These are phyloP conservation scores for Crotalaria pallida DNA, from an alignment of 306 rosid genomes.

Conservation along the genomic window DNA sequence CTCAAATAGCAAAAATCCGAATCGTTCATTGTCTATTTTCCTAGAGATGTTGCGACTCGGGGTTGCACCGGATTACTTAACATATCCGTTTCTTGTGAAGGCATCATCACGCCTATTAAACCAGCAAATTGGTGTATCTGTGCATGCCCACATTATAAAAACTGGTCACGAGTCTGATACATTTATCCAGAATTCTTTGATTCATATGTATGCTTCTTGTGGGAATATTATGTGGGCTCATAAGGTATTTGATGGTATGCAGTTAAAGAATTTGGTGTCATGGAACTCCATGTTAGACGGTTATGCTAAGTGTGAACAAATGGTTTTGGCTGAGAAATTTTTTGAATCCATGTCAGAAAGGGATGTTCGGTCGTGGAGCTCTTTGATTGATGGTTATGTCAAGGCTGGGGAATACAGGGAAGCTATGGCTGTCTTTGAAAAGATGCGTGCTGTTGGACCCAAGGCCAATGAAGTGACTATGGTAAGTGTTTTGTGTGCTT, in stretches of 20 bases:
- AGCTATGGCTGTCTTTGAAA: conserved; percentile 54
- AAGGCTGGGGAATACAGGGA: conserved; percentile 52
- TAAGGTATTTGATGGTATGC: conserved; percentile 48
- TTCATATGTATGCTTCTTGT: conserved; percentile 70
- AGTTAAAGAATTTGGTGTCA: conserved; percentile 47
- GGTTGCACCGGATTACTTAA: conserved; percentile 54
- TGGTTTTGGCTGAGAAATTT: conserved; percentile 45
- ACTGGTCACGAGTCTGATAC: conserved; percentile 51
- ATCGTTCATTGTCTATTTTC: conserved; percentile 41
- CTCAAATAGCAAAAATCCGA: conserved; percentile 56
- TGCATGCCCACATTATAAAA: conserved; percentile 56
- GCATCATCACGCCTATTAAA: conserved; percentile 57
- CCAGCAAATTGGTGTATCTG: conserved; percentile 44
- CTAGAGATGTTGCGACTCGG: conserved; percentile 53
- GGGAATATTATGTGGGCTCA: conserved; percentile 46
- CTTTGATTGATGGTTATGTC: conserved; percentile 65
- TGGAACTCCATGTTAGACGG: conserved; percentile 85
- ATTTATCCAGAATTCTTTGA: conserved; percentile 58
- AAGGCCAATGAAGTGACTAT: conserved; percentile 70
- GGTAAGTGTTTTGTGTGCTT: conserved; percentile 76
- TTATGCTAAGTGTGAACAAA: conserved; percentile 62
- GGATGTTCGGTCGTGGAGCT: conserved; percentile 81
- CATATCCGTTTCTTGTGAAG: conserved; percentile 76
- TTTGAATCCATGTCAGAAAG: conserved; percentile 56
- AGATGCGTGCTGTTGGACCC: conserved; percentile 45